phyloP scores from a whole-genome alignment of 2,329 filamentous ascomycete species.

The Stylonectria norvegica region DNA sequence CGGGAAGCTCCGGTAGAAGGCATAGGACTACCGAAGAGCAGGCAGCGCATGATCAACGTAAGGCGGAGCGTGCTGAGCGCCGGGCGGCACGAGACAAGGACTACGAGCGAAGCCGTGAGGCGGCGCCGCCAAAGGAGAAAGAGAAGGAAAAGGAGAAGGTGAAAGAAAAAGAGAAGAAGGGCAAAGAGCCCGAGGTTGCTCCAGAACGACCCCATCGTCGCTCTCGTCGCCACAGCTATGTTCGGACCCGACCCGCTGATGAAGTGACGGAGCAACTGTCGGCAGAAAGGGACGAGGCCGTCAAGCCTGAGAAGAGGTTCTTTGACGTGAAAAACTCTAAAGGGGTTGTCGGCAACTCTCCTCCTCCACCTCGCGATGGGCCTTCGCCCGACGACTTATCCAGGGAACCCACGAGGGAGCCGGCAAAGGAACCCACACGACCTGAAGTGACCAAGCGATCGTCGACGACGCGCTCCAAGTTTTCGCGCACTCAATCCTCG shows the following conservation, averaged over 20 bases:
- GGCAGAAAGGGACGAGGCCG: slow-evolving; percentile 19
- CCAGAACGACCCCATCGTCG: slow-evolving; percentile 34
- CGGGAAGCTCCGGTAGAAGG: slow-evolving; percentile 31
- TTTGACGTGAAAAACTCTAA: slow-evolving; percentile 40
- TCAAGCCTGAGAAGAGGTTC: slow-evolving; percentile 37
- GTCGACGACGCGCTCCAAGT: slow-evolving; percentile 13
- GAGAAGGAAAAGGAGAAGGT: slow-evolving; percentile 3
- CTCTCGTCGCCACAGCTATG: slow-evolving; percentile 41
- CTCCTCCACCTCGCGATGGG: slow-evolving; percentile 25
- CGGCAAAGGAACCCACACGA: slow-evolving; percentile 5
- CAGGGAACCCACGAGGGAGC: slow-evolving; percentile 24
- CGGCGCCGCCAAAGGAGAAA: slow-evolving; percentile 10
- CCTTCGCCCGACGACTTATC: slow-evolving; percentile 14
- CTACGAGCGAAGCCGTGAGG: slow-evolving; percentile 19
- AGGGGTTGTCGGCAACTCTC: slow-evolving; percentile 29
- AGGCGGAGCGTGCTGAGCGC: slow-evolving; percentile 39
- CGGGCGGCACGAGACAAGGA: slow-evolving; percentile 17
- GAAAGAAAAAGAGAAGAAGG: slow-evolving; percentile 22
- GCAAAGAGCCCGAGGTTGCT: slow-evolving; percentile 34
- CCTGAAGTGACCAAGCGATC: slow-evolving; percentile 32
- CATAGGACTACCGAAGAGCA: slow-evolving; percentile 49
- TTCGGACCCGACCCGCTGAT: slow-evolving; percentile 30
- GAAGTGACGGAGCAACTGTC: slow-evolving; percentile 29
- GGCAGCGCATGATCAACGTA: slow-evolving; percentile 47
- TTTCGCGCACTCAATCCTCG: slow-evolving; percentile 16